Percentiles rank a stretch among this genome's conserved stretches.
Evolutionary conservation across 345 rosid species (phyloP).

Genomic region (Salix caprea): DNA sequence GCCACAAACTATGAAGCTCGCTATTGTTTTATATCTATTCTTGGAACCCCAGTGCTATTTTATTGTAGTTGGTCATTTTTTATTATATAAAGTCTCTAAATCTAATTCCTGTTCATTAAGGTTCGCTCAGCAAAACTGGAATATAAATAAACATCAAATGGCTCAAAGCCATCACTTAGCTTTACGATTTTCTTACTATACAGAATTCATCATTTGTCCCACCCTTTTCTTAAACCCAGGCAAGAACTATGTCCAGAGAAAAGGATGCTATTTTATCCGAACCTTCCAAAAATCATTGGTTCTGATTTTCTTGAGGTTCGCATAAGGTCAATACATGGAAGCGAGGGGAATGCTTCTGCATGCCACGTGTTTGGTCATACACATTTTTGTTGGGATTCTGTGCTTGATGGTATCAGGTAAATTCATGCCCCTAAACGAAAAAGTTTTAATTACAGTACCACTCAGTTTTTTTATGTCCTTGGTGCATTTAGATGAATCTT

Average conservation of each 20-base stretch:
- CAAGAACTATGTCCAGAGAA: conserved; percentile 75
- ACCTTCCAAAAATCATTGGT: conserved; percentile 63
- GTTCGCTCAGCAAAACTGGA: too few relatives aligned
- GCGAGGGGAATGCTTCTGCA: conserved; percentile 25
- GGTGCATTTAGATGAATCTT: not conserved
- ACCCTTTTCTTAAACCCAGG: conserved; percentile 22
- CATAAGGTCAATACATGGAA: conserved; percentile 48
- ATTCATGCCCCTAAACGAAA: not conserved
- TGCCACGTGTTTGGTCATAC: conserved; percentile 75
- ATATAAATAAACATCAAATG: not conserved
- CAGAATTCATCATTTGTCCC: not conserved
- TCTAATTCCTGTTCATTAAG: too few relatives aligned
- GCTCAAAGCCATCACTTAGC: too few relatives aligned
- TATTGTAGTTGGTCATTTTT: not conserved
- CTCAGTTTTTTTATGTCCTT: not conserved
- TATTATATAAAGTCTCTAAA: not conserved
- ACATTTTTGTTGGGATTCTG: conserved; percentile 71
- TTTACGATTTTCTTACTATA: not conserved
- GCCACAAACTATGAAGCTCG: too few relatives aligned
- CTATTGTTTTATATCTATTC: not conserved
- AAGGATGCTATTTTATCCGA: conserved; percentile 63
- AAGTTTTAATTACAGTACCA: not conserved
- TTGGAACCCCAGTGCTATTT: not conserved
- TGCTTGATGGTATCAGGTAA: conserved; percentile 62
- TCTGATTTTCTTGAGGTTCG: conserved; percentile 62